A percentile compares a stretch with the other conserved stretches of the same genome.
Conservation (phyloP, 352 stramenopile genomes). For the Pythium aphanidermatum region DNA sequence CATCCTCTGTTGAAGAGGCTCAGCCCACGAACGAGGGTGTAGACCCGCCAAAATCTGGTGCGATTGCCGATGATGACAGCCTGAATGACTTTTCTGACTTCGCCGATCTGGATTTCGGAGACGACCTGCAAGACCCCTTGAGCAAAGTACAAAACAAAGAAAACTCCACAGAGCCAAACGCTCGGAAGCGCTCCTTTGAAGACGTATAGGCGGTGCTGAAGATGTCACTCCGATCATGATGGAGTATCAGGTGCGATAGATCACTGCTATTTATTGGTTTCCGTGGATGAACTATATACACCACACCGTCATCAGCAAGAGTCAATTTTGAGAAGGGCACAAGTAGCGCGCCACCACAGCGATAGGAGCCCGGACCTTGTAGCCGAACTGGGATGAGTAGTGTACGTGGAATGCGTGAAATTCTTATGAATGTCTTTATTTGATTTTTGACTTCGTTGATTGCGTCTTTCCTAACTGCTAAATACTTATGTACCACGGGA, state of each 20-base stretch:
- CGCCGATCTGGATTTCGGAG: slow-evolving; percentile 62
- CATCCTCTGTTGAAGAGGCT: no score
- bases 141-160: slow-evolving; percentile 53
- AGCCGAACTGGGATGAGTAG: neutral
- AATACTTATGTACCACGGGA: neutral
- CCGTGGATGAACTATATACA: slow-evolving; percentile 4
- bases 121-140: slow-evolving; percentile 44
- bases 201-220: slow-evolving; percentile 35
- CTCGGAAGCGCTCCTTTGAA: slow-evolving; percentile 60
- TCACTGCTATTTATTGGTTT: slow-evolving; percentile 28
- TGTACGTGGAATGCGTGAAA: slow-evolving; percentile 1
- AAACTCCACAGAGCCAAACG: slow-evolving; percentile 38
- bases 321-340: slow-evolving; percentile 8
- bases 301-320: neutral
- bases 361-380: no score
- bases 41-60: slow-evolving; percentile 4
- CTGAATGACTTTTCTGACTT: slow-evolving; percentile 78
- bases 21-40: no score
- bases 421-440: slow-evolving; percentile 17
- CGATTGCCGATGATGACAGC: slow-evolving; percentile 37
- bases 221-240: slow-evolving; percentile 6
- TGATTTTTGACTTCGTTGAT: slow-evolving; percentile 10
- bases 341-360: neutral
- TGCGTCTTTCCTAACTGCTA: neutral
- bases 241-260: slow-evolving; percentile 21